Evolutionary conservation across 495 filamentous ascomycete species (phyloP).

Genomic region (Mytilinidion resinicola): DNA sequence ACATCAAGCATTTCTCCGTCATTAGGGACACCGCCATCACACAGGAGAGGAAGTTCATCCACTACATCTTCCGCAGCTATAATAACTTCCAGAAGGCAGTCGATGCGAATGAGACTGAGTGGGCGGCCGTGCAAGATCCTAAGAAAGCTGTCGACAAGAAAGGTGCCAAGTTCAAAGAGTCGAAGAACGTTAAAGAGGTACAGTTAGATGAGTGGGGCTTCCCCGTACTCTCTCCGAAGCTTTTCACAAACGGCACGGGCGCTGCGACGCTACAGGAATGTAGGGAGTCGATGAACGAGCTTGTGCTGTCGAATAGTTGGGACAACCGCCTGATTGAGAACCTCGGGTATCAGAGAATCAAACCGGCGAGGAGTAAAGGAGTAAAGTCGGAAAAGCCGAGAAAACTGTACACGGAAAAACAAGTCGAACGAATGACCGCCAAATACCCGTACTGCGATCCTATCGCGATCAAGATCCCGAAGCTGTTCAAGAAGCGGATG

Average conservation of each 20-base stretch:
- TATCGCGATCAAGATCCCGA: too few species aligned
- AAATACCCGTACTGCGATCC: too few species aligned
- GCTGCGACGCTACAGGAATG: neutral
- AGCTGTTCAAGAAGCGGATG: too few species aligned
- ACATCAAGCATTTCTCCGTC: conserved; percentile 57
- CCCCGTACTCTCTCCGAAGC: neutral
- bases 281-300: neutral
- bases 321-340: too few species aligned
- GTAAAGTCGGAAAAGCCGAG: too few species aligned
- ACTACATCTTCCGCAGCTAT: conserved; percentile 55
- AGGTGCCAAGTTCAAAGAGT: neutral
- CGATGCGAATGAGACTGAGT: conserved; percentile 46
- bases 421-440: too few species aligned
- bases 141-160: neutral
- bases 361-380: too few species aligned
- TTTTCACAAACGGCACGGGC: neutral
- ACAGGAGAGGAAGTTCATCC: conserved; percentile 36
- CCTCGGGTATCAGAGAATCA: too few species aligned
- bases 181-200: neutral
- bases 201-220: conserved; percentile 18
- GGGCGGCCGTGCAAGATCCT: conserved; percentile 48
- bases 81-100: conserved; percentile 53
- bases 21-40: conserved; percentile 54
- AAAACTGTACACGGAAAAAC: too few species aligned
- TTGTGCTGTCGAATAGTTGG: neutral